Base-by-base conservation (phyloP, 2,329 filamentous ascomycete genomes). In the Trichocomaceae sp. region DNA sequence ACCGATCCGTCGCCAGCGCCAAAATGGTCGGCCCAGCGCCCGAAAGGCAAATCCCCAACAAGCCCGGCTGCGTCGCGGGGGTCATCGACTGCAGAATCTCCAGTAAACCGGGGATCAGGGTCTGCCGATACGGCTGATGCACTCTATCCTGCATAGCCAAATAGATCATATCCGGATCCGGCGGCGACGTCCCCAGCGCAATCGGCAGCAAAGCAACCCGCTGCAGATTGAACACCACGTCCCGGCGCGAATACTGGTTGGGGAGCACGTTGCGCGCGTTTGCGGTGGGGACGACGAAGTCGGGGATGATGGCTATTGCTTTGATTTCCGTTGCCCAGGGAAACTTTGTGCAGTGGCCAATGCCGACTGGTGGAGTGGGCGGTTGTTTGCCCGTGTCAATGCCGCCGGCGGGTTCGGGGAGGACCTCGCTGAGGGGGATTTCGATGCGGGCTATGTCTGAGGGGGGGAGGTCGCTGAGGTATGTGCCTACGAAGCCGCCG, bases 131-230 rank as follows among this genome's bases (percentile, higher is more conserved):
- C 44, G 90, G 93, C 73, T 99, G 93, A 75, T 99, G 93, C 58
- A 99, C 84, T 74, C 91, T 95, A 77, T 99, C 93, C 75, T 97
- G 93, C 93, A 99, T 99, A 47, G 91, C 92, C 47, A 95, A 84
- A 76, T 95, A 95, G 70, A 99, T 99, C 72, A 95, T 86, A 64
- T 95, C 86, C 20, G 93, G 86, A 67, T 96, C 87, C 1, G 91
- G 92, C 9, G 93, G 92, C 7, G 88, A 92, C 69, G 90, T 86
- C 60, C 91, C 90, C 46, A 99, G 80, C 1, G 91, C 91, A 10
- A 90, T 89, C 31, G 92, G 91, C 12, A 99, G 81, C 49, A 99
- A 81, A 2, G 92, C 91, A 70, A 96, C 89, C 61, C 93, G 83
- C 75, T 97, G 93, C 64, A 97, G 80, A 75, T 99, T 99, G 79